Percentiles rank a stretch among this genome's conserved stretches.
Evolutionary conservation across 83 land plant genomes (phyloP).

Genomic region (Diphasiastrum complanatum): DNA sequence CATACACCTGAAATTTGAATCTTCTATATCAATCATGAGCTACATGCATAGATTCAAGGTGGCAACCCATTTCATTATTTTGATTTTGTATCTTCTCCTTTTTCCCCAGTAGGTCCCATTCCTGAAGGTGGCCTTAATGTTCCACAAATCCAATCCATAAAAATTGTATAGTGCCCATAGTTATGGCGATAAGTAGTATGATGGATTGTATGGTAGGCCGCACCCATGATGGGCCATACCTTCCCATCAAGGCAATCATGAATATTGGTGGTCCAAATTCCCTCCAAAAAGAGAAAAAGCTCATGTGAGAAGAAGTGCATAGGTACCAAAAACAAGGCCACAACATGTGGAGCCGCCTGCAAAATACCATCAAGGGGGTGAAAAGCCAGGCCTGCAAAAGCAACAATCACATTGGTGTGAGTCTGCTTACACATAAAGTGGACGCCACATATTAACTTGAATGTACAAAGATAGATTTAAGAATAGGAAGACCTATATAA

Average conservation of each 20-base stretch:
- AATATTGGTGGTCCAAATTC: slow-evolving; percentile 6
- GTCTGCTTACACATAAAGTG: too few relatives aligned
- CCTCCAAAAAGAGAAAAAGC: slow-evolving; percentile 4
- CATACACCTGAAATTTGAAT: too few relatives aligned
- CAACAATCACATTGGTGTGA: too few relatives aligned
- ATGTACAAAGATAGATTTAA: too few relatives aligned
- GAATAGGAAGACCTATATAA: too few relatives aligned
- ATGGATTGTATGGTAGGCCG: slow-evolving; percentile 14
- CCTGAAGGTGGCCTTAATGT: neutral
- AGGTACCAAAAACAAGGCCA: slow-evolving; percentile 1
- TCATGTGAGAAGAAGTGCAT: slow-evolving; percentile 8
- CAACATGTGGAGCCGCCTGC: slow-evolving; percentile 9
- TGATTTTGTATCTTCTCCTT: too few relatives aligned
- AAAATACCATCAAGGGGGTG: slow-evolving; percentile 10
- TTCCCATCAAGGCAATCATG: slow-evolving; percentile 13
- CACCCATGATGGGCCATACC: slow-evolving; percentile 11
- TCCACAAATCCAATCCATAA: slow-evolving; percentile 18
- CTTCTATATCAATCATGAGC: too few relatives aligned
- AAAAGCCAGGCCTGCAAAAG: slow-evolving; percentile 16
- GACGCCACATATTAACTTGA: too few relatives aligned
- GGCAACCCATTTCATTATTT: too few relatives aligned
- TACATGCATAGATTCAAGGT: too few relatives aligned
- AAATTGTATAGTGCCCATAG: slow-evolving; percentile 68
- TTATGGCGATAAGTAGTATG: slow-evolving; percentile 5
- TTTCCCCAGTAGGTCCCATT: too few relatives aligned